Conservation (phyloP, 768 basidiomycete species). For the Phylloporus arenicola region DNA sequence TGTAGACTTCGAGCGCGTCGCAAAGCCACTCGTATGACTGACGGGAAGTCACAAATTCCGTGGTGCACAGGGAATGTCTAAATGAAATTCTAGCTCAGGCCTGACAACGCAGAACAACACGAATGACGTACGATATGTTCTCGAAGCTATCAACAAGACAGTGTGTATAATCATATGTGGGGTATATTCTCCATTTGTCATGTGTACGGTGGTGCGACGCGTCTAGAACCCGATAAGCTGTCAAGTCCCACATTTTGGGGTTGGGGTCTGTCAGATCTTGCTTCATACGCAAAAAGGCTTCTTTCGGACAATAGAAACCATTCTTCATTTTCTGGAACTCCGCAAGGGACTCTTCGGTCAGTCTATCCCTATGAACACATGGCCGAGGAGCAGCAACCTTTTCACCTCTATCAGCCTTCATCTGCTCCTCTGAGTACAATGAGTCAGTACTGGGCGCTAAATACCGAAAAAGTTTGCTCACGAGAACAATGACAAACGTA, state of each 20-base stretch:
- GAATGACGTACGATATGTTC: constrained; percentile 84
- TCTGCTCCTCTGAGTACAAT: constrained; percentile 71
- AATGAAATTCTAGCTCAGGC: background rate
- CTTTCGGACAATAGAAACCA: constrained; percentile 85
- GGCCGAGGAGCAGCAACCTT: constrained; percentile 75
- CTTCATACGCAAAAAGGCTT: constrained; percentile 95
- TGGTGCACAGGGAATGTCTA: constrained; percentile 95
- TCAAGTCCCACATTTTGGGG: constrained; percentile 99
- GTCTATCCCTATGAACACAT: constrained; percentile 82
- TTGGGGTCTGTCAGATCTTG: constrained; percentile 89
- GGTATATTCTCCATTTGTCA: constrained; percentile 94
- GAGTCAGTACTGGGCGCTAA: constrained; percentile 3
- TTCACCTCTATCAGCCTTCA: constrained; percentile 82
- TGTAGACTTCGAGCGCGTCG: constrained; percentile 95
- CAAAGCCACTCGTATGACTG: constrained; percentile 99
- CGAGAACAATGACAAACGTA: constrained; percentile 97
- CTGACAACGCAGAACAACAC: background rate
- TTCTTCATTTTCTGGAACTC: constrained; percentile 93
- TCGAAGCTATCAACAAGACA: constrained; percentile 98
- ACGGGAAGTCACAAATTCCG: constrained; percentile 91
- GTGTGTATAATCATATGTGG: constrained; percentile 98
- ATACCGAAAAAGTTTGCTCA: constrained; percentile 37
- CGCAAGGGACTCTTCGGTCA: constrained; percentile 76
- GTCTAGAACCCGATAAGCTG: constrained; percentile 90
- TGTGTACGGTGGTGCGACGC: constrained; percentile 91